Conservation (phyloP, 257 asterid genomes). For the Scutellaria galericulata region DNA sequence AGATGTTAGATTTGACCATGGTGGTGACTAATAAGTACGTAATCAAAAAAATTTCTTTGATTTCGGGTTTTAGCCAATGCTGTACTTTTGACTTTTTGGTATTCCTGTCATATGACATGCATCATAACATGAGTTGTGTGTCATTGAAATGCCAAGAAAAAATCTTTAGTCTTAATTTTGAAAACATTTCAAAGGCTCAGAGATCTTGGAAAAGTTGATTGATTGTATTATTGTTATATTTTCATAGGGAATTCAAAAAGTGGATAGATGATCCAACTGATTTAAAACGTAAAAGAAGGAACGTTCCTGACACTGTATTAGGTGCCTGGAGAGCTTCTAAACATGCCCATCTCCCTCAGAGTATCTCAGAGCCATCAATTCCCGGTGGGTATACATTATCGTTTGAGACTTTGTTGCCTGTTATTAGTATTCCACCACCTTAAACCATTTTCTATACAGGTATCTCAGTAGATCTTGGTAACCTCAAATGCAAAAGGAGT, state of each 20-base stretch:
- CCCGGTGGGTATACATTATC: constrained; percentile 54
- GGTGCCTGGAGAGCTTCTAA: constrained; percentile 60
- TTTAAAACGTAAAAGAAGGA: constrained; percentile 54
- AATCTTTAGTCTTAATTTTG: constrained; percentile 24
- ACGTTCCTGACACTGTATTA: constrained; percentile 48
- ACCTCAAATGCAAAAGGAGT: constrained; percentile 35
- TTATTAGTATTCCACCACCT: constrained; percentile 17
- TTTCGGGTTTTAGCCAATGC: not conserved
- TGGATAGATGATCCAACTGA: constrained; percentile 57
- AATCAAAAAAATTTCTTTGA: not conserved
- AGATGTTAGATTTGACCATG: constrained; percentile 50
- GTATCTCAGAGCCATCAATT: constrained; percentile 65
- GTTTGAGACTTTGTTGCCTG: constrained; percentile 16
- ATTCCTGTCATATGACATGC: constrained; percentile 10
- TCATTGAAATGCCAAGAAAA: constrained; percentile 18
- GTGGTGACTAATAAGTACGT: constrained; percentile 62
- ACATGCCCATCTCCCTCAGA: constrained; percentile 47
- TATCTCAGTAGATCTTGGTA: constrained; percentile 37
- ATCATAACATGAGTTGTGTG: constrained; percentile 10
- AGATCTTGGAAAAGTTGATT: constrained; percentile 14
- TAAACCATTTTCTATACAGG: constrained; percentile 48
- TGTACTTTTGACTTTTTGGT: not conserved
- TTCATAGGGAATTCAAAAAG: constrained; percentile 51
- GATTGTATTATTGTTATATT: constrained; percentile 7
- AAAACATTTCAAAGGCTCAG: not conserved